Percentiles rank a stretch among this genome's conserved stretches.
phyloP scores from a whole-genome alignment of 2,329 filamentous ascomycete genomes.

The Diaporthe sp. region DNA sequence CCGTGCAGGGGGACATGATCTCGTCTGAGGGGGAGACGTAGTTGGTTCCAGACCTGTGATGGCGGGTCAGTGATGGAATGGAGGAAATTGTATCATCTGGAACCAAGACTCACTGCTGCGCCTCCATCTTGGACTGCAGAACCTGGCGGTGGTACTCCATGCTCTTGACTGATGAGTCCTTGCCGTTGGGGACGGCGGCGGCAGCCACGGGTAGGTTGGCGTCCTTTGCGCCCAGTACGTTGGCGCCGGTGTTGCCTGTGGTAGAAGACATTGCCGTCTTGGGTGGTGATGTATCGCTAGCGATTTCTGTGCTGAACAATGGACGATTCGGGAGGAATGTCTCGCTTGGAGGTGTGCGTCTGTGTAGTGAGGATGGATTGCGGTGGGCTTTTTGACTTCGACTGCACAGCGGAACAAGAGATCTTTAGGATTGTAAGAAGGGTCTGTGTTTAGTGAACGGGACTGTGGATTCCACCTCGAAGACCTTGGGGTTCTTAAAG shows the following conservation, averaged over 20 bases:
- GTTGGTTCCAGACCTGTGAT: conserved; percentile 38
- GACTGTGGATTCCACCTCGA: conserved; percentile 1
- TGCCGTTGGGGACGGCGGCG: conserved; percentile 50
- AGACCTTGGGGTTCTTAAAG: conserved; percentile 31
- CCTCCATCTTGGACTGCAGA: conserved; percentile 79
- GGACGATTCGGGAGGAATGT: conserved; percentile 21
- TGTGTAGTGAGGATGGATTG: not conserved
- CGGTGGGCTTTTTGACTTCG: conserved; percentile 1
- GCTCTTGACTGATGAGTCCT: conserved; percentile 65
- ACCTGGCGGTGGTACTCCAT: conserved; percentile 86
- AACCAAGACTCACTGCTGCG: conserved; percentile 52
- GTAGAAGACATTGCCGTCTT: conserved; percentile 64
- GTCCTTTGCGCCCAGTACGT: conserved; percentile 76
- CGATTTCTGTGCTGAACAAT: not conserved
- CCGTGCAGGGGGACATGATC: conserved; percentile 89
- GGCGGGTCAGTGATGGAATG: conserved; percentile 11
- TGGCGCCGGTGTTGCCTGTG: conserved; percentile 48
- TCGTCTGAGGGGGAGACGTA: conserved; percentile 90
- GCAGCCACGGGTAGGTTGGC: conserved; percentile 69
- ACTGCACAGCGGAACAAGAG: conserved; percentile 5
- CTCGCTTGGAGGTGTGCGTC: not conserved
- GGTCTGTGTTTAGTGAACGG: conserved; percentile 13
- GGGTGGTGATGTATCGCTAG: conserved; percentile 1
- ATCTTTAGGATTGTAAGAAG: conserved; percentile 12
- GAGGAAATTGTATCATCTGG: not conserved